These are phyloP conservation scores for Arabidopsis thaliana DNA, from an alignment of 345 rosid genomes.

Conservation along the genomic window TAIR10.1 NC_003076.8:25669501-25670000, in stretches of 20 bases:
- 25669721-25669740: conserved; percentile 64
- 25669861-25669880: neutral
- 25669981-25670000: conserved; percentile 67
- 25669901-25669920: neutral
- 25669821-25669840: conserved; percentile 6
- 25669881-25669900: neutral
- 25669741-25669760: conserved; percentile 10
- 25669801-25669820: neutral
- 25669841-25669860: neutral
- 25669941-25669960: neutral
- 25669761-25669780: conserved; percentile 6
- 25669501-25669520: conserved; percentile 79
- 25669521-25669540: conserved; percentile 65
- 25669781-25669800: conserved; percentile 38
- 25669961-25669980: conserved; percentile 52
- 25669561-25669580: conserved; percentile 81
- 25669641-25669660: conserved; percentile 98
- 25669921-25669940: neutral
- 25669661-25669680: conserved; percentile 73
- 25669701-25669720: conserved; percentile 89
- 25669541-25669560: conserved; percentile 76
- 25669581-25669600: conserved; percentile 91
- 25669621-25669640: conserved; percentile 56
- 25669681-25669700: conserved; percentile 68
- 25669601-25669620: conserved; percentile 90